Conservation (phyloP, 176 grass and related monocot genomes). For the Lolium perenne region DNA sequence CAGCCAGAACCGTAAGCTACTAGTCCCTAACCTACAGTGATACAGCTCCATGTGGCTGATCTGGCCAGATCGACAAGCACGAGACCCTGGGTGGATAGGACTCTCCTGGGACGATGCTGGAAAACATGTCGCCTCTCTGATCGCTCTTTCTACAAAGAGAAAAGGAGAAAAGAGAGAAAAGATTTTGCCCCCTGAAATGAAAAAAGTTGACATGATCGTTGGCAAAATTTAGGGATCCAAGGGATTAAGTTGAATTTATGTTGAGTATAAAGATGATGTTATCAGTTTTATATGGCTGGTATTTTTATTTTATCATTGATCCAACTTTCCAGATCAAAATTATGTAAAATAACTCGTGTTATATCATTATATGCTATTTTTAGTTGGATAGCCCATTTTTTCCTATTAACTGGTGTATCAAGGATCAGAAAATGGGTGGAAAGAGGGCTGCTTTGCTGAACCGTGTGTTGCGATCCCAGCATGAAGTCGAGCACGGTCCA, state of each 20-base stretch:
- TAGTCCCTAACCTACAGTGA: not conserved
- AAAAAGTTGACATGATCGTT: not conserved
- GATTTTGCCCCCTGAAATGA: not conserved
- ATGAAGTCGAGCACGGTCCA: not conserved
- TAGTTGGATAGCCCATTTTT: slow-evolving; percentile 3
- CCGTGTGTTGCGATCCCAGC: not conserved
- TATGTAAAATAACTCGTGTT: not conserved
- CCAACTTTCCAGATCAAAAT: not conserved
- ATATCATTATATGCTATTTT: slow-evolving; percentile 2
- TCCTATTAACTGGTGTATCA: not conserved
- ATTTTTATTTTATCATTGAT: not conserved
- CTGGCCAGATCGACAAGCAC: not conserved
- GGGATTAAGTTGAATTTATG: not conserved
- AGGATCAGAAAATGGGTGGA: slow-evolving; percentile 13
- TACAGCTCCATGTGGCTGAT: not conserved
- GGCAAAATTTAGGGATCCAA: not conserved
- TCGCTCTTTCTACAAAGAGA: not conserved
- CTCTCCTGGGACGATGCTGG: not conserved
- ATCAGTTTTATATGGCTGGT: not conserved
- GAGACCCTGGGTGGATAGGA: too few relatives aligned
- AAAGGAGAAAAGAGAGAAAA: not conserved
- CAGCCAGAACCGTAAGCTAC: not conserved
- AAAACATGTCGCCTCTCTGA: not conserved
- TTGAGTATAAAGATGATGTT: not conserved
- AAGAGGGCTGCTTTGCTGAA: not conserved